Conservation (phyloP, 2,329 filamentous ascomycete genomes). For the Clonostachys rosea region DNA sequence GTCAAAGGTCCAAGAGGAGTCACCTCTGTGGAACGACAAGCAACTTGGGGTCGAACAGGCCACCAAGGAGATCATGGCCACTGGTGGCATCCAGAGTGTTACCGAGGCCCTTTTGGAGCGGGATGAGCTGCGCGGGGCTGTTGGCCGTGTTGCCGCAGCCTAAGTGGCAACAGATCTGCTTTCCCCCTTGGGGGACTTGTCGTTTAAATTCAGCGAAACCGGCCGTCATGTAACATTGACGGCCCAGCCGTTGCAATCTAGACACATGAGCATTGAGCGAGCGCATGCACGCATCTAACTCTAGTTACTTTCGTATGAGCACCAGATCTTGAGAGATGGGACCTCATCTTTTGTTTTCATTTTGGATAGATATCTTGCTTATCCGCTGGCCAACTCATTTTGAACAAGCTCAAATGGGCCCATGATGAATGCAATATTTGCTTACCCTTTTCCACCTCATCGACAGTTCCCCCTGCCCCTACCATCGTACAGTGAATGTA, state of each 20-base stretch:
- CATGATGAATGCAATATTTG: too few species aligned
- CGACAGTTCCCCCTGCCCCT: too few species aligned
- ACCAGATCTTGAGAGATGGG: too few species aligned
- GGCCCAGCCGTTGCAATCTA: too few species aligned
- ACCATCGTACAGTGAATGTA: too few species aligned
- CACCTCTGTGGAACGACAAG: constrained; percentile 86
- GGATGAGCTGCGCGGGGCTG: constrained; percentile 29
- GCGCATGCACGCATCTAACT: too few species aligned
- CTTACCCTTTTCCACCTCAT: too few species aligned
- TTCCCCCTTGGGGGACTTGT: not conserved
- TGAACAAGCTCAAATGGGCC: not conserved
- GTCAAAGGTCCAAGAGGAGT: constrained; percentile 45
- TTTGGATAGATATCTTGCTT: not conserved
- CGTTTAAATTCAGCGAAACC: too few species aligned
- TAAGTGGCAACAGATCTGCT: not conserved
- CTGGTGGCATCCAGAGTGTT: constrained; percentile 31
- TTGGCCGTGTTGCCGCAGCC: constrained; percentile 17
- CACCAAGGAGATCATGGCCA: constrained; percentile 54
- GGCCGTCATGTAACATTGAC: too few species aligned
- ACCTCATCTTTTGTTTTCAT: not conserved
- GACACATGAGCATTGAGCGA: too few species aligned
- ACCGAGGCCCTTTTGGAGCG: constrained; percentile 57
- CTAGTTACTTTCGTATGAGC: too few species aligned
- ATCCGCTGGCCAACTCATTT: not conserved
- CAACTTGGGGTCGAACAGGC: constrained; percentile 76